Percentiles rank a stretch among this genome's conserved stretches.
phyloP scores from a whole-genome alignment of 2,329 filamentous ascomycete species.

The Didymella pinodella region DNA sequence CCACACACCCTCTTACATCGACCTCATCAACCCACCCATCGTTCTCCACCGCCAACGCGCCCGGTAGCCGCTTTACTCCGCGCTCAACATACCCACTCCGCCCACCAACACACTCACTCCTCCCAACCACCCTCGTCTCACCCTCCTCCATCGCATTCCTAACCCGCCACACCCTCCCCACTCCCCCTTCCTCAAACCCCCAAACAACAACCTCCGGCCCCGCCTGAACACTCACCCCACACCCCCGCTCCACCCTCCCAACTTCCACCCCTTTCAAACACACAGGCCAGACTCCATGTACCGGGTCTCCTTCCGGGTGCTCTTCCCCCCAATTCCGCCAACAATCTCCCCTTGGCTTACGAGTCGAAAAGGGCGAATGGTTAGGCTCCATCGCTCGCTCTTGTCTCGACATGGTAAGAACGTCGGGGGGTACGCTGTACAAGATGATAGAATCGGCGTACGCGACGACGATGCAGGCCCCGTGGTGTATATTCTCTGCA shows the following conservation, averaged over 20 bases:
- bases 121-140: too few relatives aligned
- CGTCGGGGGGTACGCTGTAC: conserved; percentile 68
- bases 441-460: conserved; percentile 64
- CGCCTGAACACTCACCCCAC: too few relatives aligned
- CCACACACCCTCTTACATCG: conserved; percentile 36
- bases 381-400: conserved; percentile 34
- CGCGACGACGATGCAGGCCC: conserved; percentile 65
- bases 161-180: too few relatives aligned
- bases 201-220: too few relatives aligned
- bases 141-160: too few relatives aligned
- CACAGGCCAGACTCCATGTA: too few relatives aligned
- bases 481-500: conserved; percentile 64
- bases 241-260: too few relatives aligned
- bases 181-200: too few relatives aligned
- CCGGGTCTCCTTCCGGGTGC: too few relatives aligned
- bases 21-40: conserved; percentile 40
- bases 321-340: too few relatives aligned
- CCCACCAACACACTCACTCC: background rate
- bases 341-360: too few relatives aligned
- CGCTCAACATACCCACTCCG: conserved; percentile 15
- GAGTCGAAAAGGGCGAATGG: conserved; percentile 13
- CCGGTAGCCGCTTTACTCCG: conserved; percentile 25
- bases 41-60: conserved; percentile 40
- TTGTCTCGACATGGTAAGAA: conserved; percentile 41
- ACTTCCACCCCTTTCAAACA: too few relatives aligned